Evolutionary conservation across 2,329 filamentous ascomycete genomes (phyloP), one percentile per base, ranked within the genome.

Genomic region (Lomentospora prolificans): DNA sequence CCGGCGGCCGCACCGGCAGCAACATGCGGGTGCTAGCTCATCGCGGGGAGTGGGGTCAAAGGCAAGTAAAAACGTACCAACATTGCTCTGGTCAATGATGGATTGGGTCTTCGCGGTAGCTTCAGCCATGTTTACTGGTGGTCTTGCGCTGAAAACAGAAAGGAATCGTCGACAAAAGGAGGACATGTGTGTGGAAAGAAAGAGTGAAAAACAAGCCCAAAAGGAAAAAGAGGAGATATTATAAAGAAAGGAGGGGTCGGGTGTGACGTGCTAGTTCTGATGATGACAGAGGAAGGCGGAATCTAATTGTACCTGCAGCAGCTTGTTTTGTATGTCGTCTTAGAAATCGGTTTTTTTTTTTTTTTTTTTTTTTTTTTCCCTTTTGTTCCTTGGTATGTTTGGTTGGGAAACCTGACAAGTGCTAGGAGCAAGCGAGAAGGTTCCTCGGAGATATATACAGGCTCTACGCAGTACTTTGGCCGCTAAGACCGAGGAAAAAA

Each of bases 21-120:
- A n/a, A n/a, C n/a, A n/a, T n/a, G n/a, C n/a, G n/a, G n/a, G n/a
- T n/a, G n/a, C n/a, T n/a, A n/a, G n/a, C n/a, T n/a, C n/a, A n/a
- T n/a, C n/a, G n/a, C n/a, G n/a, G n/a, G n/a, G n/a, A 31, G 56
- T 52, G 58, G 58, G 50, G 27, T 33, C 50, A 3, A 25, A 6
- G n/a, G 50, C 85, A 14, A 17, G 6, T 25, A 48, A 48, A 17
- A 22, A 41, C 36, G 17, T 77, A 89, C 86, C 85, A 71, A 96
- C 90, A 65, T 83, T 75, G 75, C 96, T 94, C 67, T 91, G 85
- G 72, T 94, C 83, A 71, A 97, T 96, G 75, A 96, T 85, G 66
- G 77, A 72, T 72, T 96, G 84, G 59, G 88, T 89, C 74, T 95
- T 95, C 61, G 81, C 78, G 75, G 88, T 89, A 67, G 89, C 88